Conservation (phyloP, 345 rosid genomes). For the Excoecaria agallocha region DNA sequence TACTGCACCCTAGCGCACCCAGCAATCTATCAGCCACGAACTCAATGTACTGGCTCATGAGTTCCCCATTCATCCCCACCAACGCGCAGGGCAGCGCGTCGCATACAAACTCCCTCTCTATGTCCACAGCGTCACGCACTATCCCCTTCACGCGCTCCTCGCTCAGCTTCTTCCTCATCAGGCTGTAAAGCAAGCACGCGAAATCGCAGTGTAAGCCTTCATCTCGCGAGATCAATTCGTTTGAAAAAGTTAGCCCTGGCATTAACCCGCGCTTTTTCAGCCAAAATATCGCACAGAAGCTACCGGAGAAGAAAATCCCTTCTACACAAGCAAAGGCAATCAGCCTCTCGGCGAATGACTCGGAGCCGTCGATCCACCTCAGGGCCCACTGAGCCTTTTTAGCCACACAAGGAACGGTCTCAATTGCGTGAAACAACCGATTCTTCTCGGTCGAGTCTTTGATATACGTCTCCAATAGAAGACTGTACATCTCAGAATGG, state of each 20-base stretch:
- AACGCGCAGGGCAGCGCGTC: conserved; percentile 87
- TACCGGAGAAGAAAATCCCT: conserved; percentile 92
- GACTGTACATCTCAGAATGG: conserved; percentile 95
- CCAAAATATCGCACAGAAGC: conserved; percentile 93
- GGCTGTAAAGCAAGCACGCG: conserved; percentile 66
- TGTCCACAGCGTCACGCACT: conserved; percentile 75
- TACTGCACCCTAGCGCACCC: conserved; percentile 67
- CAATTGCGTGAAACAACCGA: conserved; percentile 63
- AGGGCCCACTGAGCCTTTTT: conserved; percentile 79
- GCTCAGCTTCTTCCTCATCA: conserved; percentile 50
- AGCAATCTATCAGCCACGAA: conserved; percentile 78
- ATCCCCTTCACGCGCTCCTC: conserved; percentile 73
- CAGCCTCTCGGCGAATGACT: conserved; percentile 71
- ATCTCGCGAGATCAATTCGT: conserved; percentile 89
- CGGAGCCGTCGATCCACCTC: conserved; percentile 77
- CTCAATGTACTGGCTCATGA: conserved; percentile 87
- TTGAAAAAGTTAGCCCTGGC: conserved; percentile 92
- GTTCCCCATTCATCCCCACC: conserved; percentile 75
- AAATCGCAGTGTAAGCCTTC: conserved; percentile 96
- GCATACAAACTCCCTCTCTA: conserved; percentile 90
- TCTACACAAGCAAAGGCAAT: conserved; percentile 92
- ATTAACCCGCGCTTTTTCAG: conserved; percentile 84
- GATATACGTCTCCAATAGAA: conserved; percentile 85
- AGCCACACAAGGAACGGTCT: conserved; percentile 73
- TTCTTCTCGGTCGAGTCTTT: conserved; percentile 62